Base-by-base conservation (phyloP, 2,329 filamentous ascomycete genomes). In the Zasmidium cellare region DNA sequence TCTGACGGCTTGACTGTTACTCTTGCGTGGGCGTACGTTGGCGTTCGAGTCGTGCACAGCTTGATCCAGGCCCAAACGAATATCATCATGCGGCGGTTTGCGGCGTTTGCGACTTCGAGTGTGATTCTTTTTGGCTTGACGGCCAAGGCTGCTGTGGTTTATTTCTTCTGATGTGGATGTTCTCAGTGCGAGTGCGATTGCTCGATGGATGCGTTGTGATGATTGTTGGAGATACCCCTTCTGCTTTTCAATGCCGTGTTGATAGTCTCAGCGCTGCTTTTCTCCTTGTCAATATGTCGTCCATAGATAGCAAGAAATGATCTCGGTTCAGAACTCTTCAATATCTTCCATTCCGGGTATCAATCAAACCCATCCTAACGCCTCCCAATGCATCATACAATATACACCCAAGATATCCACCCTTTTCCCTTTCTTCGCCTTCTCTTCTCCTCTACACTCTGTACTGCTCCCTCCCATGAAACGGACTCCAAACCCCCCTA, bases 401-500 rank as follows among this genome's bases (percentile, higher is more conserved):
- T 3, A 25, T n/a, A 31, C 51, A 41, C 16, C 11, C 35, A 41
- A 9, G 6, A 3, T 18, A 41, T 19, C 28, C 31, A 20, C 19
- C 51, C 76, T n/a, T n/a, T n/a, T n/a, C n/a, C n/a, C n/a, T n/a
- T n/a, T n/a, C n/a, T n/a, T n/a, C n/a, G n/a, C n/a, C n/a, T n/a
- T n/a, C n/a, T n/a, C n/a, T n/a, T n/a, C n/a, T n/a, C n/a, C n/a
- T n/a, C n/a, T 72, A 83, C 64, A 83, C 75, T 61, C 71, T 74
- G 67, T 80, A 81, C 65, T 53, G 50, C 53, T 81, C 75, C 51
- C 79, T 77, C 41, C 82, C 83, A 68, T 87, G 84, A 71, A 84
- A 84, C 47, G 84, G 83, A 78, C 80, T 82, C 85, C 85, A 87
- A 53, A 87, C 81, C 58, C 85, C 85, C 72, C 85, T 81, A 9